Evolutionary conservation across 495 filamentous ascomycete species (phyloP).

Genomic region (Penicillium macrosclerotiorum): DNA sequence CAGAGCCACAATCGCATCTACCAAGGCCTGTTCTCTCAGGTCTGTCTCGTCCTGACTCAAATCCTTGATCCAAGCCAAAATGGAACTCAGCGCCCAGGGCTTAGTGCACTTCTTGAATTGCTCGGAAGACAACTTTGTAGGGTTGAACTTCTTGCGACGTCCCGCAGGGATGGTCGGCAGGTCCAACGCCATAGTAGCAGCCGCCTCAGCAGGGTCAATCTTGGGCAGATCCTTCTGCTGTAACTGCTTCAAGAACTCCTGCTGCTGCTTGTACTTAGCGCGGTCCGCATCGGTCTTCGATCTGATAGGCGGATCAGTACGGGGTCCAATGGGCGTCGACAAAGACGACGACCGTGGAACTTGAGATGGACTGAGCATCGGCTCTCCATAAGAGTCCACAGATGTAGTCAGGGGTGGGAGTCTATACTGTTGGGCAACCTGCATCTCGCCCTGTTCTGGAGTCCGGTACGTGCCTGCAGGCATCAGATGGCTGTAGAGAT

Average conservation of each 20-base stretch:
- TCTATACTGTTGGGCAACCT: conserved; percentile 40
- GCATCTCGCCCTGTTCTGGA: conserved; percentile 35
- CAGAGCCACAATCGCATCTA: conserved; percentile 82
- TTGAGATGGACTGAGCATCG: conserved; percentile 44
- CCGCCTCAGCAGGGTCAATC: conserved; percentile 36
- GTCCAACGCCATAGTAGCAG: conserved; percentile 59
- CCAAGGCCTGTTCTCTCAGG: conserved; percentile 75
- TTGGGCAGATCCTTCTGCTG: conserved; percentile 41
- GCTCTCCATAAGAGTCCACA: conserved; percentile 46
- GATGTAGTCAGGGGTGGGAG: conserved; percentile 40
- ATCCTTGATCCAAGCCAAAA: conserved; percentile 80
- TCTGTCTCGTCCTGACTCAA: conserved; percentile 84
- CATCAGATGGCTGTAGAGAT: conserved; percentile 48
- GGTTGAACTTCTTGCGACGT: conserved; percentile 76
- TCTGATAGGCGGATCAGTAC: conserved; percentile 75
- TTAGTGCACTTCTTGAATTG: conserved; percentile 86
- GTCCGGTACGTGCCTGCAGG: conserved; percentile 56
- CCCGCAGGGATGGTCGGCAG: conserved; percentile 68
- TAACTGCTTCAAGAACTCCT: conserved; percentile 52
- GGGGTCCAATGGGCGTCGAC: conserved; percentile 74
- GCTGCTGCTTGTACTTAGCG: conserved; percentile 57
- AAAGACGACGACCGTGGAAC: conserved; percentile 88
- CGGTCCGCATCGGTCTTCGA: conserved; percentile 93
- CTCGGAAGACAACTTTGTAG: conserved; percentile 76
- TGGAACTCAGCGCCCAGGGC: conserved; percentile 91